Evolutionary conservation across 768 basidiomycete species (phyloP).

Genomic region (Xerocomellus intermedius): DNA sequence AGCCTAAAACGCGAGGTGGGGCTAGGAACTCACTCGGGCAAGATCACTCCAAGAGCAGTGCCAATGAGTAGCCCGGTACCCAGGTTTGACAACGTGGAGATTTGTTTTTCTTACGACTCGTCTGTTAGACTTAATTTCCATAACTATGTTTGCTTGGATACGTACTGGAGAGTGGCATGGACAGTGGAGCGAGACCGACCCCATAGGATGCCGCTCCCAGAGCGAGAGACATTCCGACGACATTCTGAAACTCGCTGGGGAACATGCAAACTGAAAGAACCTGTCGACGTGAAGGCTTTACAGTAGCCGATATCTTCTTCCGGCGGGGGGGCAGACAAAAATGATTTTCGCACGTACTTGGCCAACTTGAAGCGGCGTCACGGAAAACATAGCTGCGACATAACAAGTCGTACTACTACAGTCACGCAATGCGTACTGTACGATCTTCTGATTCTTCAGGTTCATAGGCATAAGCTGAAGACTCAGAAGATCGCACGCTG

Average conservation of each 20-base stretch:
- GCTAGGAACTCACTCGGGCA: slow-evolving; percentile 77
- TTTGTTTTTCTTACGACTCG: slow-evolving; percentile 43
- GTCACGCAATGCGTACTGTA: too few relatives aligned
- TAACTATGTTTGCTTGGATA: slow-evolving; percentile 3
- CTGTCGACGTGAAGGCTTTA: not conserved
- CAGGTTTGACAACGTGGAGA: slow-evolving; percentile 50
- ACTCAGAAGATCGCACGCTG: too few relatives aligned
- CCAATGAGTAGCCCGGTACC: slow-evolving; percentile 87
- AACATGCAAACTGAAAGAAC: slow-evolving; percentile 16
- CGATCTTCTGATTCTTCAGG: too few relatives aligned
- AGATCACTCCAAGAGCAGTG: slow-evolving; percentile 86
- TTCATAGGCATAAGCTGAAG: too few relatives aligned
- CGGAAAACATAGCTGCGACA: too few relatives aligned
- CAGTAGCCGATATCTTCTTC: too few relatives aligned
- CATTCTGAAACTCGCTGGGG: slow-evolving; percentile 21
- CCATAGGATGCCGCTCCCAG: slow-evolving; percentile 65
- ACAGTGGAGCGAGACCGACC: slow-evolving; percentile 74
- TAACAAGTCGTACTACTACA: too few relatives aligned
- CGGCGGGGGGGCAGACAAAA: too few relatives aligned
- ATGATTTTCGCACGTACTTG: too few relatives aligned
- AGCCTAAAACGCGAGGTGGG: not conserved
- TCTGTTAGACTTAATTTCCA: slow-evolving; percentile 17
- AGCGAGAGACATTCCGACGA: slow-evolving; percentile 50
- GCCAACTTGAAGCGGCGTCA: too few relatives aligned
- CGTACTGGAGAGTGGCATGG: slow-evolving; percentile 66